Conservation (phyloP, 495 filamentous ascomycete genomes). For the Hyaloscypha variabilis region DNA sequence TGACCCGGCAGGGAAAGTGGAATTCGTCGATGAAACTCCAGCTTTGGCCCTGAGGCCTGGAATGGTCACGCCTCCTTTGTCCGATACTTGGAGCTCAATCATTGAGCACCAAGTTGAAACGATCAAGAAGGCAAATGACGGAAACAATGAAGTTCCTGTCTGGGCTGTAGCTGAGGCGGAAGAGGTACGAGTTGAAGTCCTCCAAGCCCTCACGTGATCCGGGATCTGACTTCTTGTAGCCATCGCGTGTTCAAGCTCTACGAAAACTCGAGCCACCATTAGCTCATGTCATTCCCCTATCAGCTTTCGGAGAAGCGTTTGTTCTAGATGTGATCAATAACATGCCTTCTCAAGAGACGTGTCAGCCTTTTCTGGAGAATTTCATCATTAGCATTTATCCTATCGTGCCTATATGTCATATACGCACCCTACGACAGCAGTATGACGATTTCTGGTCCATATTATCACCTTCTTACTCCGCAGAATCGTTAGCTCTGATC, state of each 20-base stretch:
- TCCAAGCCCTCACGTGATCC: background rate
- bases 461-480: slow-evolving; percentile 8
- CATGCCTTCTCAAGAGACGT: background rate
- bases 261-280: background rate
- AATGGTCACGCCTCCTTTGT: background rate
- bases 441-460: slow-evolving; percentile 3
- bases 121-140: background rate
- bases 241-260: background rate
- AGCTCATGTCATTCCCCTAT: slow-evolving; percentile 3
- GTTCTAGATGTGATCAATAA: background rate
- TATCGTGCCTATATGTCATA: slow-evolving; percentile 4
- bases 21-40: background rate
- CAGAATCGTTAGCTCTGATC: slow-evolving; percentile 2
- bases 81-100: slow-evolving; percentile 10
- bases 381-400: slow-evolving; percentile 6
- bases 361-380: slow-evolving; percentile 2
- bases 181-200: background rate
- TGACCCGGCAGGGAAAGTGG: background rate
- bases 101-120: slow-evolving; percentile 1
- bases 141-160: background rate
- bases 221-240: background rate
- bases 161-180: slow-evolving; percentile 6
- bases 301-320: slow-evolving; percentile 3
- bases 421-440: background rate
- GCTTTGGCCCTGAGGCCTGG: background rate